These are phyloP conservation scores for Beauveria australis DNA, from an alignment of 2,329 filamentous ascomycete species.

Conservation along the genomic window DNA sequence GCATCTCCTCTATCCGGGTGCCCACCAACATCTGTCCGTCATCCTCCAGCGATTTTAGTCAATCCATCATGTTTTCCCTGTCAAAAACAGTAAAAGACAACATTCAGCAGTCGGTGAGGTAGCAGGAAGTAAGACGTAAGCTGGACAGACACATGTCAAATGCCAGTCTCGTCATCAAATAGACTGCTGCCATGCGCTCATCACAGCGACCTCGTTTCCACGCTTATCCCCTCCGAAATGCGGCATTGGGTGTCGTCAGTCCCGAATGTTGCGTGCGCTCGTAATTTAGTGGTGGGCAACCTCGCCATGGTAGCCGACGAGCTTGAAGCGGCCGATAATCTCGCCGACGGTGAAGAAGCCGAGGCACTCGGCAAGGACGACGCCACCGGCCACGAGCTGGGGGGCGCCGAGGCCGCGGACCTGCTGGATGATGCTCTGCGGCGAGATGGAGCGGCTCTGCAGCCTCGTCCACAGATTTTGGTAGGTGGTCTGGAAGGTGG, in stretches of 20 bases:
- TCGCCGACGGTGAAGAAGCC: conserved; percentile 98
- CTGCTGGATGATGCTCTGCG: conserved; percentile 45
- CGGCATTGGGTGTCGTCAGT: too few relatives aligned
- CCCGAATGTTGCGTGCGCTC: background rate
- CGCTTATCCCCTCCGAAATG: background rate
- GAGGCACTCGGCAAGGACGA: conserved; percentile 76
- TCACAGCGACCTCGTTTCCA: background rate
- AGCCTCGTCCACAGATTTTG: conserved; percentile 63
- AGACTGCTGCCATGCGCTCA: background rate
- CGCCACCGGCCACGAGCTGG: conserved; percentile 64
- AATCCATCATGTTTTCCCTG: background rate
- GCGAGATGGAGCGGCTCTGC: conserved; percentile 55
- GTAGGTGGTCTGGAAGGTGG: conserved; percentile 82
- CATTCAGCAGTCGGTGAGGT: background rate
- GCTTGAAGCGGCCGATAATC: conserved; percentile 92
- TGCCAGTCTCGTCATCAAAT: background rate
- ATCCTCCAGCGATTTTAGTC: background rate
- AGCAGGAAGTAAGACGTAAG: background rate
- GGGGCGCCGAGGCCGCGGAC: conserved; percentile 62
- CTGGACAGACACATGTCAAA: too few relatives aligned
- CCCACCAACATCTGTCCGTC: background rate
- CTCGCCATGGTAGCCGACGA: conserved; percentile 83
- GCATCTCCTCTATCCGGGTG: background rate
- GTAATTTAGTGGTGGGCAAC: conserved; percentile 44
- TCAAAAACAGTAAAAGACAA: conserved; percentile 13